Evolutionary conservation across 1,284 basidiomycete genomes (phyloP).

Genomic region (Volvariella volvacea): DNA sequence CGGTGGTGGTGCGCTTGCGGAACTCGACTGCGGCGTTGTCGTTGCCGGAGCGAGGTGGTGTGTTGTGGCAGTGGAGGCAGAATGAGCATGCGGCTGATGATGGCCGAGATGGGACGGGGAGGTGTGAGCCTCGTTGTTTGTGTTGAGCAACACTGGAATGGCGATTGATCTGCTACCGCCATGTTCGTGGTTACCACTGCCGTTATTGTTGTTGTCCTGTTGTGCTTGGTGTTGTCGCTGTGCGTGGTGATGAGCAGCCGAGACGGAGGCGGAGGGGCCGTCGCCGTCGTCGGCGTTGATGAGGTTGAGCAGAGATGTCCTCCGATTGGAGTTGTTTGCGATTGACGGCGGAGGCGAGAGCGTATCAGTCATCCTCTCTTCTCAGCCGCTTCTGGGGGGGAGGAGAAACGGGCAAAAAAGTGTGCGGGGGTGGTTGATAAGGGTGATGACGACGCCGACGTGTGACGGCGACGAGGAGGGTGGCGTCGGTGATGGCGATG

Average conservation of each 20-base stretch:
- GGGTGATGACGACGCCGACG: too few relatives aligned
- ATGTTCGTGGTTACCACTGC: constrained; percentile 1
- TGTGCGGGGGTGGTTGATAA: too few relatives aligned
- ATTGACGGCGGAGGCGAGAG: constrained; percentile 4
- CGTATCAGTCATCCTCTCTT: constrained; percentile 14
- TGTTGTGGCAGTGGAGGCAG: neutral
- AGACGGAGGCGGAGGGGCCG: constrained; percentile 1
- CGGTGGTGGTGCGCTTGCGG: constrained; percentile 3
- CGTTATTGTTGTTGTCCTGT: too few relatives aligned
- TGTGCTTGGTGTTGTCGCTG: constrained; percentile 8
- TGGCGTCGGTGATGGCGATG: too few relatives aligned
- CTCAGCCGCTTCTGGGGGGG: neutral
- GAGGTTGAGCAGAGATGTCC: constrained; percentile 11
- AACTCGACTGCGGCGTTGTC: constrained; percentile 3
- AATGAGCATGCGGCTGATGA: neutral
- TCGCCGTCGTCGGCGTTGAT: constrained; percentile 9
- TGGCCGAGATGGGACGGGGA: neutral
- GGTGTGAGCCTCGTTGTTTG: constrained; percentile 8
- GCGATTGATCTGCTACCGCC: constrained; percentile 14
- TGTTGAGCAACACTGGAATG: constrained; percentile 16
- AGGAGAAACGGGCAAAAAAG: constrained; percentile 9
- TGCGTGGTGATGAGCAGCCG: constrained; percentile 6
- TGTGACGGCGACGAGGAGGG: too few relatives aligned
- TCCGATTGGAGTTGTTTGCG: constrained; percentile 6
- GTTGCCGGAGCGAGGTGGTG: constrained; percentile 4